These are phyloP conservation scores for Fraxinus xanthoxyloides DNA, from an alignment of 305 asterid genomes.

Conservation along the genomic window DNA sequence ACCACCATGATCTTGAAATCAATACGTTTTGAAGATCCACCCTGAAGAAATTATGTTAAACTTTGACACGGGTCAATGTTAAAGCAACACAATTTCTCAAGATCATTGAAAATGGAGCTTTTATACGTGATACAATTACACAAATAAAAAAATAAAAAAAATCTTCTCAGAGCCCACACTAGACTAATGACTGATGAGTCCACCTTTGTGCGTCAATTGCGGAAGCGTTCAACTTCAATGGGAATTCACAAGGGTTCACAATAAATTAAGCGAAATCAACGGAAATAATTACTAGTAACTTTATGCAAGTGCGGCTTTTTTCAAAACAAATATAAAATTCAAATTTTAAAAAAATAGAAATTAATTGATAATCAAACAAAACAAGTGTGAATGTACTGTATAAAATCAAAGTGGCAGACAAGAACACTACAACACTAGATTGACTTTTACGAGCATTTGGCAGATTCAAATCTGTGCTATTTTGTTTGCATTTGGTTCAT, in stretches of 20 bases:
- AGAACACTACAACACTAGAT: background rate
- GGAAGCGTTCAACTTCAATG: slow-evolving; percentile 26
- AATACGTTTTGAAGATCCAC: slow-evolving; percentile 10
- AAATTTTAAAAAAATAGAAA: background rate
- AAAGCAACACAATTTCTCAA: slow-evolving; percentile 19
- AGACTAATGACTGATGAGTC: background rate
- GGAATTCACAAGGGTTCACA: slow-evolving; percentile 36
- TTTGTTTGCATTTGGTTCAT: slow-evolving; percentile 4
- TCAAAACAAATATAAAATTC: background rate
- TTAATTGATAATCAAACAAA: background rate
- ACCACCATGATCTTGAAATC: background rate
- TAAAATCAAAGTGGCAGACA: slow-evolving; percentile 38
- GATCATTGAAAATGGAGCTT: slow-evolving; percentile 24
- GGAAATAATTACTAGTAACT: slow-evolving; percentile 31
- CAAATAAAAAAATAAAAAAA: slow-evolving; percentile 9
- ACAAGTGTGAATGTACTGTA: slow-evolving; percentile 31
- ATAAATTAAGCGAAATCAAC: slow-evolving; percentile 56
- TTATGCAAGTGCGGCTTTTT: background rate
- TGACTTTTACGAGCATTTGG: slow-evolving; percentile 29
- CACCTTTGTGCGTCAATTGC: slow-evolving; percentile 51
- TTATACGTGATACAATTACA: slow-evolving; percentile 20
- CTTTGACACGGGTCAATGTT: slow-evolving; percentile 46
- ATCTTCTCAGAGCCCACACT: slow-evolving; percentile 15
- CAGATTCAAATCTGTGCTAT: slow-evolving; percentile 14
- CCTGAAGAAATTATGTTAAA: slow-evolving; percentile 41